Evolutionary conservation across 768 basidiomycete genomes (phyloP).

Genomic region (Suillus fuscotomentosus): DNA sequence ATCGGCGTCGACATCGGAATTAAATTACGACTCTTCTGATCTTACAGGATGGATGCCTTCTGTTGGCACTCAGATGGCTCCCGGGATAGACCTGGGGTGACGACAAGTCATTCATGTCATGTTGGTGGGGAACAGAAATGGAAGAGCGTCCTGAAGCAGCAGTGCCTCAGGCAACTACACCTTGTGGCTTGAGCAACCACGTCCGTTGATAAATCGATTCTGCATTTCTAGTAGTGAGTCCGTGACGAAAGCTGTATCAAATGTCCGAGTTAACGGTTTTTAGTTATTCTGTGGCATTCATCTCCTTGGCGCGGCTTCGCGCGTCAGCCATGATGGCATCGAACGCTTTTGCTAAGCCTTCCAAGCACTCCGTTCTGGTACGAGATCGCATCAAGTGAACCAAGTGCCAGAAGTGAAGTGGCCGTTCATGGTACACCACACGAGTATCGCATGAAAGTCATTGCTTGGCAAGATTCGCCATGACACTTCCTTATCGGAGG

Average conservation of each 20-base stretch:
- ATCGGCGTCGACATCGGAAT: background rate
- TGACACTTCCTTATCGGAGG: background rate
- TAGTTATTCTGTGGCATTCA: background rate
- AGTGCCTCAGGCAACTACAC: background rate
- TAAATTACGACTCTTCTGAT: background rate
- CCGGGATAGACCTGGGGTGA: background rate
- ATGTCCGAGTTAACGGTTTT: background rate
- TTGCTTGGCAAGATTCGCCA: constrained; percentile 1
- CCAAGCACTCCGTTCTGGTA: background rate
- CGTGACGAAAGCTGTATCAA: background rate
- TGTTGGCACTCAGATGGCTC: background rate
- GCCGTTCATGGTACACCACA: background rate
- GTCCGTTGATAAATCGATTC: background rate
- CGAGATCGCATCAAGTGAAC: background rate
- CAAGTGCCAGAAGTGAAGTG: constrained; percentile 2
- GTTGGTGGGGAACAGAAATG: background rate
- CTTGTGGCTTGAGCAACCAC: background rate
- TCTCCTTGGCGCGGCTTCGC: background rate
- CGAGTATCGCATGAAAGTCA: background rate
- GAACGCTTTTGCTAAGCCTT: background rate
- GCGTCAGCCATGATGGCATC: background rate
- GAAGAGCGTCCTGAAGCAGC: background rate
- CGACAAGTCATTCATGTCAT: background rate
- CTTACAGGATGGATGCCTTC: background rate
- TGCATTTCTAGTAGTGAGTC: background rate